Percentiles rank a stretch among this genome's conserved stretches.
Evolutionary conservation across 495 filamentous ascomycete species (phyloP).

Genomic region (Elasticomyces elasticus): DNA sequence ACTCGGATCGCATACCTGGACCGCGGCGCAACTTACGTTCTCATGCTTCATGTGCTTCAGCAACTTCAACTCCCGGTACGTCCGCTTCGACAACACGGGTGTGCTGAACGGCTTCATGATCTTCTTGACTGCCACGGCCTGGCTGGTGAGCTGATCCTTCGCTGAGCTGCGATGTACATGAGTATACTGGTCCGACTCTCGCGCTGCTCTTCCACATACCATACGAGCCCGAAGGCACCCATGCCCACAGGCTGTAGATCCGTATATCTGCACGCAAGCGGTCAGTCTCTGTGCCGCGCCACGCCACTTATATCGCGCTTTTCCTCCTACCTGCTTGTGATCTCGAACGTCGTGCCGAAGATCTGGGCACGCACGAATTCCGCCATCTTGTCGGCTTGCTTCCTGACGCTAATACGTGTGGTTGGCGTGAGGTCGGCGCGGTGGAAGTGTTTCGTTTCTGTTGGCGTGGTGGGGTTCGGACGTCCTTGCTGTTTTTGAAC

Average conservation of each 20-base stretch:
- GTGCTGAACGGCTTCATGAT: conserved; percentile 99
- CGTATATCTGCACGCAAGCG: conserved; percentile 57
- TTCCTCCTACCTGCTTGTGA: conserved; percentile 78
- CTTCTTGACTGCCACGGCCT: conserved; percentile 97
- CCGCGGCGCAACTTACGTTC: conserved; percentile 55
- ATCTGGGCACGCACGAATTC: conserved; percentile 99
- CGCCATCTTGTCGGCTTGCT: conserved; percentile 53
- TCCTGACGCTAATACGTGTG: neutral
- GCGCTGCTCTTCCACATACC: conserved; percentile 45
- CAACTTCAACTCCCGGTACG: conserved; percentile 93
- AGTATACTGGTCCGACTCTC: neutral
- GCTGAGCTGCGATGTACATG: conserved; percentile 57
- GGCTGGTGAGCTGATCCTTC: conserved; percentile 89
- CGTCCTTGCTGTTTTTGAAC: too few relatives aligned
- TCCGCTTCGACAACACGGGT: conserved; percentile 90
- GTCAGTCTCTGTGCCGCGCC: conserved; percentile 5
- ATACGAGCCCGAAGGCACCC: conserved; percentile 97
- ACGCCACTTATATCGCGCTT: conserved; percentile 1
- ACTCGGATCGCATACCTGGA: neutral
- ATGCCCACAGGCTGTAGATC: conserved; percentile 97
- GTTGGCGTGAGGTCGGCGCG: too few relatives aligned
- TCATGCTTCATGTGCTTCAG: conserved; percentile 94
- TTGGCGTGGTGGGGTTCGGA: too few relatives aligned
- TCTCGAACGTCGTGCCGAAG: conserved; percentile 98
- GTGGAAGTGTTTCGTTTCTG: neutral